A percentile compares a stretch with the other conserved stretches of the same genome.
Conservation (phyloP, 768 basidiomycete genomes). For the Lactifluus subvellereus region DNA sequence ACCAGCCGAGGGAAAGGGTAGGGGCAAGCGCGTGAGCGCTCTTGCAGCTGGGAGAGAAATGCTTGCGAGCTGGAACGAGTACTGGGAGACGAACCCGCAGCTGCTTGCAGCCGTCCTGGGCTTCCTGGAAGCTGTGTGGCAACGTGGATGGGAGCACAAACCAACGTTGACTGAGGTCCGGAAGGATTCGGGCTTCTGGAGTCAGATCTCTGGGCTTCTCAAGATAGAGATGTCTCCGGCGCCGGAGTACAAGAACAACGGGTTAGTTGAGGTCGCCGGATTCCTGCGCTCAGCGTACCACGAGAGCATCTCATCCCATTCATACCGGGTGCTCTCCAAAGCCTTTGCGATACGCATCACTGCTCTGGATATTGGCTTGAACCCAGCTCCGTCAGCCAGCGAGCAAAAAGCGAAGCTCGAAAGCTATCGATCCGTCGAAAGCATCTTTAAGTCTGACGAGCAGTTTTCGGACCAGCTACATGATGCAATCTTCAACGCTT, state of each 20-base stretch:
- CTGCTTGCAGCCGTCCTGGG: conserved; percentile 66
- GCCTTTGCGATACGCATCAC: conserved; percentile 70
- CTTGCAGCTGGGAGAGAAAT: conserved; percentile 62
- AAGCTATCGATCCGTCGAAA: conserved; percentile 55
- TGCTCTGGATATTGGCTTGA: conserved; percentile 66
- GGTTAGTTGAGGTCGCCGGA: conserved; percentile 45
- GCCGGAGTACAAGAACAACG: conserved; percentile 57
- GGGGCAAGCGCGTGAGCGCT: conserved; percentile 46
- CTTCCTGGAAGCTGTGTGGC: conserved; percentile 76
- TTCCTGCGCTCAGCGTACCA: conserved; percentile 49
- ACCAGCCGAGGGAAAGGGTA: conserved; percentile 29
- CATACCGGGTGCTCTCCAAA: conserved; percentile 66
- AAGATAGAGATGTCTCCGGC: conserved; percentile 66
- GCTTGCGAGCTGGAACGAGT: conserved; percentile 61
- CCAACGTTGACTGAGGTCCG: conserved; percentile 50
- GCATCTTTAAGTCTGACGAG: conserved; percentile 54
- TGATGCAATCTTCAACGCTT: conserved; percentile 65
- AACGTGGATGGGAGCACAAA: conserved; percentile 72
- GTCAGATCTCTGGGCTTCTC: conserved; percentile 54
- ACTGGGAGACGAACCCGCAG: conserved; percentile 74
- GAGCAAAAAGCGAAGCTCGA: conserved; percentile 43
- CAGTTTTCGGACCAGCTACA: conserved; percentile 58
- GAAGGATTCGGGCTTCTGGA: conserved; percentile 61
- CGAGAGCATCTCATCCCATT: conserved; percentile 53
- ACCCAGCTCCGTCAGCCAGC: conserved; percentile 33